These are phyloP conservation scores for Annulohypoxylon truncatum DNA, from an alignment of 2,329 filamentous ascomycete genomes.

Conservation along the genomic window DNA sequence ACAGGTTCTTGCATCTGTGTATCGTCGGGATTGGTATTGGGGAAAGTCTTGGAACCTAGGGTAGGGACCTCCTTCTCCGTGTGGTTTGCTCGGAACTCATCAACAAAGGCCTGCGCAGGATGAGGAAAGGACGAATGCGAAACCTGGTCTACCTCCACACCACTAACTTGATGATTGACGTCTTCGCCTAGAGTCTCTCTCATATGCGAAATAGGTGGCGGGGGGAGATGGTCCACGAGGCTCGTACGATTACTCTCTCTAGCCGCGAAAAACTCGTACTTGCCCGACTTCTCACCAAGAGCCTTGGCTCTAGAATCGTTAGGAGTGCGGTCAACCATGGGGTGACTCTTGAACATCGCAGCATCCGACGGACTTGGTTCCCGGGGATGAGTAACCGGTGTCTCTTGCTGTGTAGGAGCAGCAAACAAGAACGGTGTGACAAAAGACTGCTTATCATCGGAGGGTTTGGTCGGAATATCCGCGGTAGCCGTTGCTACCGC, in stretches of 20 bases:
- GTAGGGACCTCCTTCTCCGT: background rate
- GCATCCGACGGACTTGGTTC: constrained; percentile 50
- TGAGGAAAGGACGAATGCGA: background rate
- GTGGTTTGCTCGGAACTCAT: background rate
- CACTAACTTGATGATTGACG: background rate
- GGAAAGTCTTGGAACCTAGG: background rate
- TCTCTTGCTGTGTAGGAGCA: background rate
- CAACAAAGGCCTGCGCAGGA: background rate
- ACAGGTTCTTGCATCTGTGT: constrained; percentile 10
- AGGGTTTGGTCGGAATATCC: background rate
- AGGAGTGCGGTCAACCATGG: constrained; percentile 45
- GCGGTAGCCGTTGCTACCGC: background rate
- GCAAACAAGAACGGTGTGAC: constrained; percentile 26
- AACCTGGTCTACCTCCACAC: background rate
- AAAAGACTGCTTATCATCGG: constrained; percentile 5
- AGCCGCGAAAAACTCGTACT: constrained; percentile 55
- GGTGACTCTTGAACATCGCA: constrained; percentile 48
- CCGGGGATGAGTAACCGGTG: constrained; percentile 17
- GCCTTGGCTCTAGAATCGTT: constrained; percentile 46
- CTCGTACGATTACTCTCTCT: constrained; percentile 53
- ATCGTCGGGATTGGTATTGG: background rate
- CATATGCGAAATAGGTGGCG: constrained; percentile 30
- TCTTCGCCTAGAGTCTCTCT: constrained; percentile 32
- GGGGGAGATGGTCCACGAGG: constrained; percentile 14
- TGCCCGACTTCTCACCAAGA: constrained; percentile 53